Evolutionary conservation across 345 rosid species (phyloP).

Genomic region (Cardamine occulta): DNA sequence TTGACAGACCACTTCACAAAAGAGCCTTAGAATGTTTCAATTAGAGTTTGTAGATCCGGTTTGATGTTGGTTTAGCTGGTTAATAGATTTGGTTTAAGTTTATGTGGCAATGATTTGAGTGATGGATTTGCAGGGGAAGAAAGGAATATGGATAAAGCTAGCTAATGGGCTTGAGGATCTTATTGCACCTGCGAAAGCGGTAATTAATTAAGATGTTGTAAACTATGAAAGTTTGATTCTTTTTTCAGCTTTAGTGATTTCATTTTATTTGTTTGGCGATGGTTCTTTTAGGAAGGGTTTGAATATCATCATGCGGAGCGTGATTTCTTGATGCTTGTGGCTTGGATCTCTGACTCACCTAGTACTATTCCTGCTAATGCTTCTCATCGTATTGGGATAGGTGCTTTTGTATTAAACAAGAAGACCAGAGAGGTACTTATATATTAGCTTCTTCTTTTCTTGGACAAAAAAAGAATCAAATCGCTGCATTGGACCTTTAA

Average conservation of each 20-base stretch:
- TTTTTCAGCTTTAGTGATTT: background rate
- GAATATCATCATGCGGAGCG: slow-evolving; percentile 65
- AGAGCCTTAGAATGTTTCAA: background rate
- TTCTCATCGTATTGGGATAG: slow-evolving; percentile 68
- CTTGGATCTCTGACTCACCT: slow-evolving; percentile 52
- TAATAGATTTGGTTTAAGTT: background rate
- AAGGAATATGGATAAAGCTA: slow-evolving; percentile 69
- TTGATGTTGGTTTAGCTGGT: background rate
- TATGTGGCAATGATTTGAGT: background rate
- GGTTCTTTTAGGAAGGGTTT: slow-evolving; percentile 55
- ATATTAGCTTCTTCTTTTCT: background rate
- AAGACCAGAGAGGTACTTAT: slow-evolving; percentile 52
- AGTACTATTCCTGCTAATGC: slow-evolving; percentile 62
- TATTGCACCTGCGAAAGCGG: slow-evolving; percentile 43
- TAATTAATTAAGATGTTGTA: background rate
- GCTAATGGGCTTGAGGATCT: slow-evolving; percentile 50
- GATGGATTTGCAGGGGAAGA: slow-evolving; percentile 55
- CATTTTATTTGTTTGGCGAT: background rate
- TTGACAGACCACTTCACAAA: background rate
- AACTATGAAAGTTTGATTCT: background rate
- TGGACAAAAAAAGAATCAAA: background rate
- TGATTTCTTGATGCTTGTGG: slow-evolving; percentile 63
- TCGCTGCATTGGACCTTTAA: background rate
- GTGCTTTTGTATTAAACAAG: slow-evolving; percentile 66
- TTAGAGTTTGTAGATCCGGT: background rate